Conservation (phyloP, 306 rosid species). For the Castanopsis chinensis region DNA sequence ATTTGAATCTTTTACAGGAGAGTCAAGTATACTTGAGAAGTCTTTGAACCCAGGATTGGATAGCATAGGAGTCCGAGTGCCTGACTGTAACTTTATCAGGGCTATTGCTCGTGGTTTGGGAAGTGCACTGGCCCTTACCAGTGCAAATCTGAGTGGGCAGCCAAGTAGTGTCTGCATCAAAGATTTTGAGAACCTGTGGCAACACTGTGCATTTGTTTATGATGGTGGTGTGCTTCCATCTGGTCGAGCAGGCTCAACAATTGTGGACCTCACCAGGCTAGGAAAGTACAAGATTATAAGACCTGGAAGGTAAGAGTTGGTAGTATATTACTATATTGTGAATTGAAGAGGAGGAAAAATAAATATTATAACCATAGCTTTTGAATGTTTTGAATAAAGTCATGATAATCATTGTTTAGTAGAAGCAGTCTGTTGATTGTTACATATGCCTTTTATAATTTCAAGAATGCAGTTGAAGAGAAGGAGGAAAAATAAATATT, state of each 20-base stretch:
- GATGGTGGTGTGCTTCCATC: slow-evolving; percentile 86
- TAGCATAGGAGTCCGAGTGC: slow-evolving; percentile 88
- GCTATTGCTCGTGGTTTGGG: slow-evolving; percentile 61
- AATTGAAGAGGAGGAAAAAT: background rate
- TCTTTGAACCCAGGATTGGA: slow-evolving; percentile 88
- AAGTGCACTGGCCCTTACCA: slow-evolving; percentile 85
- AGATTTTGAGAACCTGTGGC: slow-evolving; percentile 82
- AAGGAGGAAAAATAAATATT: background rate
- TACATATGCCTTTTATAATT: background rate
- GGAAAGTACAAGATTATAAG: slow-evolving; percentile 75
- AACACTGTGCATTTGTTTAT: slow-evolving; percentile 75
- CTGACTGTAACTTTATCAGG: slow-evolving; percentile 82
- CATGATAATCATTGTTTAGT: background rate
- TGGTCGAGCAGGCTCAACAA: slow-evolving; percentile 85
- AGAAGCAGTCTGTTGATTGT: background rate
- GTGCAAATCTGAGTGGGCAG: slow-evolving; percentile 93
- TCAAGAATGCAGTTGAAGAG: background rate
- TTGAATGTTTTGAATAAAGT: background rate
- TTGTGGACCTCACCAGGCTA: slow-evolving; percentile 68
- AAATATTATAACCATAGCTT: background rate
- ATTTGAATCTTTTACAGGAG: slow-evolving; percentile 60
- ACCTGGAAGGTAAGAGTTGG: slow-evolving; percentile 76
- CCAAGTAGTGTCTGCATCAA: slow-evolving; percentile 74
- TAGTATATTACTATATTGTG: background rate
- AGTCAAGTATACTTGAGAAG: slow-evolving; percentile 74